Percentiles rank a stretch among this genome's conserved stretches.
Evolutionary conservation across 1,284 basidiomycete genomes (phyloP).

Genomic region (Omphalotus olearius): DNA sequence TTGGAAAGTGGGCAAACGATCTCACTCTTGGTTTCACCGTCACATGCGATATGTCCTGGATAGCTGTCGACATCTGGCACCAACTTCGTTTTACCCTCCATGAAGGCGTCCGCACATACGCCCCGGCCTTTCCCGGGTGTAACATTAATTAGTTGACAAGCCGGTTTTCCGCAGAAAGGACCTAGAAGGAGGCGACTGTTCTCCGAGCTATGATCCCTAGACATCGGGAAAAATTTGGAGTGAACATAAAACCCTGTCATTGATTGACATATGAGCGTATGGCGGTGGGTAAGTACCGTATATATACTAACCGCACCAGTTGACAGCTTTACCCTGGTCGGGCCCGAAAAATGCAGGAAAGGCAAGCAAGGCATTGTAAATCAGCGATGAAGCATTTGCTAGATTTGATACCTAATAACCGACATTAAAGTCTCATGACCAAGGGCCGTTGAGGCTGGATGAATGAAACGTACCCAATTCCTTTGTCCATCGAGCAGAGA

Average conservation of each 20-base stretch:
- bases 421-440: neutral
- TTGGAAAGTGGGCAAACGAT: slow-evolving; percentile 75
- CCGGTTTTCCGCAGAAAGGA: slow-evolving; percentile 86
- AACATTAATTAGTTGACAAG: slow-evolving; percentile 76
- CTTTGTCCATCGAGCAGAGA: slow-evolving; percentile 62
- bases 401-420: slow-evolving; percentile 73
- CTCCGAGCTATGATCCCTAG: slow-evolving; percentile 18
- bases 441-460: neutral
- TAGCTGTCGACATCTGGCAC: slow-evolving; percentile 75
- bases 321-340: slow-evolving; percentile 61
- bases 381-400: slow-evolving; percentile 74
- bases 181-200: slow-evolving; percentile 57
- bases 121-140: slow-evolving; percentile 56
- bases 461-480: slow-evolving; percentile 62
- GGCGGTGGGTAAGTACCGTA: neutral
- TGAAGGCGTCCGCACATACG: slow-evolving; percentile 79
- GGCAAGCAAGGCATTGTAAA: slow-evolving; percentile 72
- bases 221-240: slow-evolving; percentile 58
- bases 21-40: slow-evolving; percentile 82
- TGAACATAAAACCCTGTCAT: slow-evolving; percentile 77
- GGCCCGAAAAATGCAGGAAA: slow-evolving; percentile 65
- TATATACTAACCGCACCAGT: slow-evolving; percentile 76
- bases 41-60: slow-evolving; percentile 89
- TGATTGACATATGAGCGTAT: neutral
- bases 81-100: slow-evolving; percentile 50